These are phyloP conservation scores for Globisporangium recalcitrans DNA, from an alignment of 352 stramenopile genomes.

Conservation along the genomic window DNA sequence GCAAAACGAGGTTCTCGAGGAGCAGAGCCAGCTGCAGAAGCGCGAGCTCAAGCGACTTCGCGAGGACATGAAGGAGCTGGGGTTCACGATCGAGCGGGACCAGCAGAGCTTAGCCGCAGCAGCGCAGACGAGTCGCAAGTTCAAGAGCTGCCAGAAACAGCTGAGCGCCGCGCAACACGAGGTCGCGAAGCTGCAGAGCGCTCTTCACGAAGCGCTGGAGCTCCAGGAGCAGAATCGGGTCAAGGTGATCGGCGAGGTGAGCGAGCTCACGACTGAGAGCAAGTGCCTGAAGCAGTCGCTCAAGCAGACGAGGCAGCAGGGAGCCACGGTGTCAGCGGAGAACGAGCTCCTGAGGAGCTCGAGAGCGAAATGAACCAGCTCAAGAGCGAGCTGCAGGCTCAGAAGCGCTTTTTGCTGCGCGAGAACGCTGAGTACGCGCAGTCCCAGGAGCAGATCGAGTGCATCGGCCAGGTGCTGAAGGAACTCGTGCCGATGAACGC, in stretches of 20 bases:
- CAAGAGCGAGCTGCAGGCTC: conserved; percentile 30
- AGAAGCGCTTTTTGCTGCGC: conserved; percentile 48
- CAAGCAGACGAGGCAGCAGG: conserved; percentile 39
- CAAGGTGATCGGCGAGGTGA: conserved; percentile 29
- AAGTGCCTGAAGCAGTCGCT: conserved; percentile 46
- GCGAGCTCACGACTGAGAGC: conserved; percentile 29
- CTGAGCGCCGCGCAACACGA: conserved; percentile 29
- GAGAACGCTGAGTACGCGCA: conserved; percentile 45
- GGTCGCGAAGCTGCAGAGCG: conserved; percentile 29
- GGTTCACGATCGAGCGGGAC: conserved; percentile 28
- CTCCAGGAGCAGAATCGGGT: conserved; percentile 29
- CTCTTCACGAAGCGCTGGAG: conserved; percentile 33
- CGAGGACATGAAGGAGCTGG: conserved; percentile 35
- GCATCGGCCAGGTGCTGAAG: conserved; percentile 50
- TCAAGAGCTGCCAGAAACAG: conserved; percentile 45
- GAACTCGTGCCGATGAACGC: conserved; percentile 39
- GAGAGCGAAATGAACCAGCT: conserved; percentile 31
- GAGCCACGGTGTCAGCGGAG: conserved; percentile 28
- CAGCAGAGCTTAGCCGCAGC: conserved; percentile 27
- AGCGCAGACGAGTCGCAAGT: conserved; percentile 32
- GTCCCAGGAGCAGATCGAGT: conserved; percentile 52
- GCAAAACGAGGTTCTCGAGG: conserved; percentile 38
- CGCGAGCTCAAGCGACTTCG: conserved; percentile 44
- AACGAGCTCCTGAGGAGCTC: conserved; percentile 32
- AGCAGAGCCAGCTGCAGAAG: conserved; percentile 34